Evolutionary conservation across 2,329 filamentous ascomycete genomes (phyloP).

Genomic region (Diplodia mutila): DNA sequence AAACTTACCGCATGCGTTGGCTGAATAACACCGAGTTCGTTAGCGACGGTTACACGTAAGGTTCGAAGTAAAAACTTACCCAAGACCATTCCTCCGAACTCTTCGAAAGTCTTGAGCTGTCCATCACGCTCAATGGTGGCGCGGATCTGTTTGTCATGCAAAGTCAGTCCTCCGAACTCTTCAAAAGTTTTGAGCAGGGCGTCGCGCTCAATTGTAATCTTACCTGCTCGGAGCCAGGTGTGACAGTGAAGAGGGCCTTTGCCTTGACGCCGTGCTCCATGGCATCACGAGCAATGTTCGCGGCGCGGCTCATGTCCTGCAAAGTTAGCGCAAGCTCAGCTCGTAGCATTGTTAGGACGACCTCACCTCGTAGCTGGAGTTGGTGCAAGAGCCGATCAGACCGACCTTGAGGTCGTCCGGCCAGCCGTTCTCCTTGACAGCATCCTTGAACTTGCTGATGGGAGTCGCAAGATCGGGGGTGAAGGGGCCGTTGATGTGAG

Average conservation of each 20-base stretch:
- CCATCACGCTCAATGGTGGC: constrained; percentile 90
- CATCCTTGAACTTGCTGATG: constrained; percentile 95
- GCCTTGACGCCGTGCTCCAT: constrained; percentile 91
- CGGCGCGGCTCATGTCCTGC: constrained; percentile 68
- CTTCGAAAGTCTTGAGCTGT: constrained; percentile 91
- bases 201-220: no score
- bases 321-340: background rate
- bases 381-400: constrained; percentile 97
- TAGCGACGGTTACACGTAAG: no score
- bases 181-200: no score
- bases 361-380: constrained; percentile 90
- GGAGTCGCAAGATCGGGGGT: constrained; percentile 97
- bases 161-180: no score
- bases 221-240: constrained; percentile 73
- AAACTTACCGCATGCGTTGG: constrained; percentile 82
- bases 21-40: no score
- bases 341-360: constrained; percentile 60
- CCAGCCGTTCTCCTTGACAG: constrained; percentile 93
- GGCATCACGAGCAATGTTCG: constrained; percentile 88
- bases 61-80: background rate
- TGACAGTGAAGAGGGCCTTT: constrained; percentile 91
- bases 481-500: constrained; percentile 98
- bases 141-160: constrained; percentile 89
- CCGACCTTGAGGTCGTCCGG: constrained; percentile 95
- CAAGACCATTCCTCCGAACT: constrained; percentile 91